A percentile compares a stretch with the other conserved stretches of the same genome.
Conservation (phyloP, 306 rosid species). For the Amphicarpaea edgeworthii region DNA sequence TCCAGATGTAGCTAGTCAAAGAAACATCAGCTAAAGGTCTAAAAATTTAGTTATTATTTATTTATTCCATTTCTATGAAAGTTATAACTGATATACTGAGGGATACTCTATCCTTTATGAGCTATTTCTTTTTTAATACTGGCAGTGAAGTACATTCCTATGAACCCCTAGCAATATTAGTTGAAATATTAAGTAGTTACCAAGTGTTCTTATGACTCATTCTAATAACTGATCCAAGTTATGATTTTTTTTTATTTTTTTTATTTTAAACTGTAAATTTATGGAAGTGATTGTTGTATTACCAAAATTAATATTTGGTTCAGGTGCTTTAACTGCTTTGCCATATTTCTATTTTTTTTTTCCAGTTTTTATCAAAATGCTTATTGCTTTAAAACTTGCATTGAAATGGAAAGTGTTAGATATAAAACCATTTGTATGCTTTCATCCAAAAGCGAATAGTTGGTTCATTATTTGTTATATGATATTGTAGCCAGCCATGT, state of each 20-base stretch:
- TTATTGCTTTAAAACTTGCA: constrained; percentile 1
- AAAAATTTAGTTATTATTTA: constrained; percentile 7
- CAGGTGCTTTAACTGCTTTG: constrained; percentile 20
- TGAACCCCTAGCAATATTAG: not conserved
- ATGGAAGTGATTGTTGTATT: constrained; percentile 22
- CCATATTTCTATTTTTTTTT: constrained; percentile 11
- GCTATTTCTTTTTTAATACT: constrained; percentile 29
- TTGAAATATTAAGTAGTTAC: constrained; percentile 11
- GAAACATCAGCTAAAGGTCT: not conserved
- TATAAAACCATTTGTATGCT: not conserved
- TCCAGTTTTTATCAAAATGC: not conserved
- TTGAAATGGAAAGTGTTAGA: not conserved
- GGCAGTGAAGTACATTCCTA: constrained; percentile 13
- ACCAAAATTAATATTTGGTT: constrained; percentile 10
- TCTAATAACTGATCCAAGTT: constrained; percentile 19
- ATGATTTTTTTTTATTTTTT: no score
- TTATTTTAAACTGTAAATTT: not conserved
- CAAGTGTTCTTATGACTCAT: constrained; percentile 6
- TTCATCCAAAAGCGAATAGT: not conserved
- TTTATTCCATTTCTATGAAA: constrained; percentile 25
- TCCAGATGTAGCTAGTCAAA: constrained; percentile 18
- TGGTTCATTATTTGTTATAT: not conserved
- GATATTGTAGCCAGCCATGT: not conserved
- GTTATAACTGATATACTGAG: constrained; percentile 29
- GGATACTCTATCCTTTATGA: not conserved